These are phyloP conservation scores for Trichoderma arundinaceum DNA, from an alignment of 2,329 filamentous ascomycete species.

Conservation along the genomic window DNA sequence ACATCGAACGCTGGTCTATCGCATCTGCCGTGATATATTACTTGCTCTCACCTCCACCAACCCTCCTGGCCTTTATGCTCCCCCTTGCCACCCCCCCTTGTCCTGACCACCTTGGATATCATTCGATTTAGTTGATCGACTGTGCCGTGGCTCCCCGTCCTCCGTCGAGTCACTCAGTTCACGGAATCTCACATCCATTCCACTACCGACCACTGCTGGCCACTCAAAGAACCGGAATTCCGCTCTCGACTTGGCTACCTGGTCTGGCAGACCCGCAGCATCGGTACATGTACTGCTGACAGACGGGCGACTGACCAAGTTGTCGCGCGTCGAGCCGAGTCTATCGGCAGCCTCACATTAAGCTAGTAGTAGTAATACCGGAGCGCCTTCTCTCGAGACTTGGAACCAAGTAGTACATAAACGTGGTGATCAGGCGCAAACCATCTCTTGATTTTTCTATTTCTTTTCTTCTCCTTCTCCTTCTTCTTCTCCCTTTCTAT, in stretches of 20 bases:
- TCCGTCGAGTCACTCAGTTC: neutral
- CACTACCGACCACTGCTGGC: conserved; percentile 14
- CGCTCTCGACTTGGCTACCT: neutral
- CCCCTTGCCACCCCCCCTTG: conserved; percentile 14
- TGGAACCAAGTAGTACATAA: neutral
- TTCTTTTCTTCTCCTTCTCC: neutral
- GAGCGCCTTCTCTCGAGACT: neutral
- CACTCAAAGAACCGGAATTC: conserved; percentile 3
- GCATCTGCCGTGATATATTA: conserved; percentile 27
- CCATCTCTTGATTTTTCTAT: neutral
- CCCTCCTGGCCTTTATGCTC: neutral
- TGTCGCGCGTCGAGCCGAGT: conserved; percentile 1
- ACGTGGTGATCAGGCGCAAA: conserved; percentile 16
- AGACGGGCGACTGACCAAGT: conserved; percentile 31
- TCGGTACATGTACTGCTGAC: conserved; percentile 31
- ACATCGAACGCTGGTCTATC: neutral
- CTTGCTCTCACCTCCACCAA: conserved; percentile 10
- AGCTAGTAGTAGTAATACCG: neutral
- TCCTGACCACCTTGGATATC: conserved; percentile 9
- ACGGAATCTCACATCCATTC: conserved; percentile 14
- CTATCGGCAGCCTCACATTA: conserved; percentile 27
- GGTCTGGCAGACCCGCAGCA: conserved; percentile 22
- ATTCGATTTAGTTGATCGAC: conserved; percentile 25
- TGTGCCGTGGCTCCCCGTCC: neutral
- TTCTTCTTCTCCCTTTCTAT: neutral